phyloP scores from a whole-genome alignment of 495 filamentous ascomycete genomes.

The Beverwykella pulmonaria region DNA sequence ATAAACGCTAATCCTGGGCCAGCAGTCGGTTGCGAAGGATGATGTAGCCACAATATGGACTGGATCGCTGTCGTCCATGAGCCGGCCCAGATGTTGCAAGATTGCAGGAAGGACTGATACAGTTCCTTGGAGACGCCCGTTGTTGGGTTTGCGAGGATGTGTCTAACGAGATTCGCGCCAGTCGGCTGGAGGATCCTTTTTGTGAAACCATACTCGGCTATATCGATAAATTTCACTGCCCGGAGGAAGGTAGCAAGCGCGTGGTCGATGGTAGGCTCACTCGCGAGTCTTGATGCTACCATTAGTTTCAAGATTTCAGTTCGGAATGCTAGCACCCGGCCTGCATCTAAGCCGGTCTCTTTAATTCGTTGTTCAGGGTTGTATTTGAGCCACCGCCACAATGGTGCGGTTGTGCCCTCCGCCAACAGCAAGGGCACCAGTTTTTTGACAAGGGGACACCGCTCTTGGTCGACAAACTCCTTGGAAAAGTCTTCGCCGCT shows the following conservation, averaged over 20 bases:
- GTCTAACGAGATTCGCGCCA: conserved; percentile 7
- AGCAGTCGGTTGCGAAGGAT: conserved; percentile 24
- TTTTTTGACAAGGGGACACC: not conserved
- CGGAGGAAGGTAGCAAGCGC: conserved; percentile 19
- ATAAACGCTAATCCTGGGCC: conserved; percentile 27
- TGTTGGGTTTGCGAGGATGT: conserved; percentile 13
- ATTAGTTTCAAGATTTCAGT: conserved; percentile 6
- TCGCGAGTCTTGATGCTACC: not conserved
- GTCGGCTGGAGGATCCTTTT: not conserved
- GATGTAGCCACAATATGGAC: conserved; percentile 17
- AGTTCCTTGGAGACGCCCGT: not conserved
- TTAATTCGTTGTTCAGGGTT: not conserved
- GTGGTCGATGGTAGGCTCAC: not conserved
- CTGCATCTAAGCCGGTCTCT: conserved; percentile 7
- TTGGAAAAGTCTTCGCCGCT: conserved; percentile 24
- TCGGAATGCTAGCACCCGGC: conserved; percentile 5
- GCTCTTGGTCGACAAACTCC: conserved; percentile 4
- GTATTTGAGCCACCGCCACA: conserved; percentile 30
- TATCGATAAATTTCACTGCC: conserved; percentile 1
- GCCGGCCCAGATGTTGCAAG: not conserved
- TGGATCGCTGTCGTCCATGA: not conserved
- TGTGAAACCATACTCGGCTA: not conserved
- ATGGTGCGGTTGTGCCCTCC: conserved; percentile 7
- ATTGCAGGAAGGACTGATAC: conserved; percentile 22
- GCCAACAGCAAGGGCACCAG: conserved; percentile 12